These are phyloP conservation scores for Trichoderma brevicompactum DNA, from an alignment of 2,329 filamentous ascomycete genomes.

Conservation along the genomic window DNA sequence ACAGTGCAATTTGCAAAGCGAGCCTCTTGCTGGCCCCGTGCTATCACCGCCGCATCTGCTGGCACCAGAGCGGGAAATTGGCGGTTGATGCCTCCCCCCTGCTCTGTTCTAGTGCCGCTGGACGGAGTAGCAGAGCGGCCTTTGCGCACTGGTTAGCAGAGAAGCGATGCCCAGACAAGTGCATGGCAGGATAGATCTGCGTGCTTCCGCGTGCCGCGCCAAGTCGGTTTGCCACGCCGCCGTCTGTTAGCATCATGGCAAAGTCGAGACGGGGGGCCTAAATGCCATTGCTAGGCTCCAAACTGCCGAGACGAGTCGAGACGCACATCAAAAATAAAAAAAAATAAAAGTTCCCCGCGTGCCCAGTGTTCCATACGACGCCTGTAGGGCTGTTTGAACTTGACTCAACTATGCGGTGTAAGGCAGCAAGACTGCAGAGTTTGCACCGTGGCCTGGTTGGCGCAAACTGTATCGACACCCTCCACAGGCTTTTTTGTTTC, in stretches of 20 bases:
- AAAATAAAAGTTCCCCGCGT: slow-evolving; percentile 5
- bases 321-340: not conserved
- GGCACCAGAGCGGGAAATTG: no score
- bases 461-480: not conserved
- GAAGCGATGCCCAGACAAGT: no score
- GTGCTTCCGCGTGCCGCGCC: slow-evolving; percentile 22
- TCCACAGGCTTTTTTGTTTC: not conserved
- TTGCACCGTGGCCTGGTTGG: not conserved
- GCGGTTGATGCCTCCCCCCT: no score
- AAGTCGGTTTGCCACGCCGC: slow-evolving; percentile 12
- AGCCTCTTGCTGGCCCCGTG: no score
- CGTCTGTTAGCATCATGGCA: slow-evolving; percentile 16
- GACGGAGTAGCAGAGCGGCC: not conserved
- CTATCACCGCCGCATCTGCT: no score
- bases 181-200: slow-evolving; percentile 6
- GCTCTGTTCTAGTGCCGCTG: no score
- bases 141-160: no score
- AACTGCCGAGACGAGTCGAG: not conserved
- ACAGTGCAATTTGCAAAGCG: no score
- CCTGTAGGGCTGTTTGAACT: no score
- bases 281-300: slow-evolving; percentile 6
- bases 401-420: no score
- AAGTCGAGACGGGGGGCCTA: not conserved
- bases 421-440: not conserved
- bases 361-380: not conserved